Percentiles rank a stretch among this genome's conserved stretches.
Conservation (phyloP, 129 eudicot species). For the Centrapalus pauciflorus region DNA sequence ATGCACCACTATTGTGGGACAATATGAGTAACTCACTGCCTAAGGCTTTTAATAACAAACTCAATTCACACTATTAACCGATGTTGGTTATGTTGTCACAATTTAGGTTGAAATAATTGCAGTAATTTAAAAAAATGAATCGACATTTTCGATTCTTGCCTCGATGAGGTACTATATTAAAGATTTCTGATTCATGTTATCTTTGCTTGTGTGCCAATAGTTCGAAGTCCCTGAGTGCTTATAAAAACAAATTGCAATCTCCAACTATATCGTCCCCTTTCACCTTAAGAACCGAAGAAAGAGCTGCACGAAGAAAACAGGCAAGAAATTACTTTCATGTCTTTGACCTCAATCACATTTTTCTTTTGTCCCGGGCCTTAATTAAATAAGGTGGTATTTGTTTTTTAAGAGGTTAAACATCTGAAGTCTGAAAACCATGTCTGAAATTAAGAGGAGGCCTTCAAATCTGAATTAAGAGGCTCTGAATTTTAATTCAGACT, state of each 20-base stretch:
- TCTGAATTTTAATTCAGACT: no score
- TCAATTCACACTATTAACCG: not conserved
- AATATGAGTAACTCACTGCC: not conserved
- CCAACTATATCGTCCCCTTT: conserved; percentile 72
- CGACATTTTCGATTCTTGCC: not conserved
- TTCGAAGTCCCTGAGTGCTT: conserved; percentile 70
- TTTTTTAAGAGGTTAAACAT: no score
- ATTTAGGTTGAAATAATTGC: not conserved
- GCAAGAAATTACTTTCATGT: conserved; percentile 23
- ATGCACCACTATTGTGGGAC: not conserved
- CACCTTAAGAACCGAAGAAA: conserved; percentile 62
- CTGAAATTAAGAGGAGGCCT: no score
- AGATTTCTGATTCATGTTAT: not conserved
- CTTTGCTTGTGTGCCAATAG: conserved; percentile 29
- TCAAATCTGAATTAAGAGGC: no score
- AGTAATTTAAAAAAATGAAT: not conserved
- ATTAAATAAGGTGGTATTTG: no score
- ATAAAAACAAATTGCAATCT: conserved; percentile 60
- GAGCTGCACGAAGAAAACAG: conserved; percentile 90
- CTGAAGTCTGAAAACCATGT: no score
- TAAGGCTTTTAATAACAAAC: not conserved
- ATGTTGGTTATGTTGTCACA: not conserved
- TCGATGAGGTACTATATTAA: not conserved
- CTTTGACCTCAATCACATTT: not conserved
- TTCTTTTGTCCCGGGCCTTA: conserved; percentile 10